Percentiles rank a stretch among this genome's conserved stretches.
These are phyloP conservation scores for Pseudognaphalium luteoalbum DNA, from an alignment of 129 eudicot genomes.

Conservation along the genomic window DNA sequence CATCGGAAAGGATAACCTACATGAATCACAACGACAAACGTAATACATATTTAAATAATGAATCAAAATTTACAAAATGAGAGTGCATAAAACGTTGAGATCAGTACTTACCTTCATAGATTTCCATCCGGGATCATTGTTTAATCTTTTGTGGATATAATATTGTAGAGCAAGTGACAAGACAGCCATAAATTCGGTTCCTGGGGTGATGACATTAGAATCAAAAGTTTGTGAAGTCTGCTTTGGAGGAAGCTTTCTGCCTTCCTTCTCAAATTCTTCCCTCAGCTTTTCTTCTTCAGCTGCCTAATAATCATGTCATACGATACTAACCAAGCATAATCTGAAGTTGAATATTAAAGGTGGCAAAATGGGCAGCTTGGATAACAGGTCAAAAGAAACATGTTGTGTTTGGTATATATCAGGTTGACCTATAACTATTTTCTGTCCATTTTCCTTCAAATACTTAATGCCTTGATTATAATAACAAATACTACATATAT, in stretches of 20 bases:
- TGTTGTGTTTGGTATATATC: no score
- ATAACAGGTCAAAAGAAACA: neutral
- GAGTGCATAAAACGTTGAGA: neutral
- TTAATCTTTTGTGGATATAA: slow-evolving; percentile 76
- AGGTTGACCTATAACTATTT: neutral
- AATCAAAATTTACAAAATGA: neutral
- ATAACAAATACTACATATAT: neutral
- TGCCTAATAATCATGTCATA: slow-evolving; percentile 52
- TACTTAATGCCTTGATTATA: neutral
- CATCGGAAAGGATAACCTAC: slow-evolving; percentile 96
- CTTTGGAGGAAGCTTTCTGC: slow-evolving; percentile 95
- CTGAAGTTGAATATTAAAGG: neutral
- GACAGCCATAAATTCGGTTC: slow-evolving; percentile 88
- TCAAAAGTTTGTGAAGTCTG: slow-evolving; percentile 81
- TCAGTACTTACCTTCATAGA: slow-evolving; percentile 62
- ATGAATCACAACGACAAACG: slow-evolving; percentile 9
- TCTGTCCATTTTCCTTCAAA: neutral
- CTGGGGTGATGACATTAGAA: slow-evolving; percentile 95
- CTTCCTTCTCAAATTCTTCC: slow-evolving; percentile 88
- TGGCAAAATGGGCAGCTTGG: neutral
- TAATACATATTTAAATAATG: neutral
- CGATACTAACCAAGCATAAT: neutral
- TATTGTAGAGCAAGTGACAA: slow-evolving; percentile 83
- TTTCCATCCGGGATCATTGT: slow-evolving; percentile 95
- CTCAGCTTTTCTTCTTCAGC: slow-evolving; percentile 93